Base-by-base conservation (phyloP, 2,329 filamentous ascomycete species). In the Aspergillus fumigatus region DNA sequence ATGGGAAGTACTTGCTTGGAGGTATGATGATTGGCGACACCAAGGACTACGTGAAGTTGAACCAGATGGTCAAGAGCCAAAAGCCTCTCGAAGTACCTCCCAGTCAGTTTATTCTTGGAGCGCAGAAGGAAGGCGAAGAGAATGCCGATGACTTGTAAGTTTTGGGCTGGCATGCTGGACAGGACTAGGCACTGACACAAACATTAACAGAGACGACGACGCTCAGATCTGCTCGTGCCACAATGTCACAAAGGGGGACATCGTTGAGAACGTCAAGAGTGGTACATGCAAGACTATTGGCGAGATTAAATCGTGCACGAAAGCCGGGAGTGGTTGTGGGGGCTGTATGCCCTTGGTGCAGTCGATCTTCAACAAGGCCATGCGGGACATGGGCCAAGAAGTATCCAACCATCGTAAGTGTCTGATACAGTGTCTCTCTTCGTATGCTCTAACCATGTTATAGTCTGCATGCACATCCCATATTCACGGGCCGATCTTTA, bases 1-100 rank as follows among this genome's bases (percentile, higher is more conserved):
- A 96, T 68, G 92, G 92, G 26, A 95, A 95, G 71, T 93, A 93
- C 66, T 79, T 96, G 1, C 83, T 96, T 0, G 92, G 92, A n/a
- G 92, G 92, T 3, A 96, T 96, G 90, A 96, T 96, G 90, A 94
- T 96, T 59, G 92, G 92, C 41, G 92, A 96, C 67, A 95, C 90
- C 0, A 88, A 84, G 60, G 92, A 96, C 75, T 96, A 96, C 68
- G 84, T 95, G 75, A 96, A 93, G 72, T 77, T 96, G 23, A 89
- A 95, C 1, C 88, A 90, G 1, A 86, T 96, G 80, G 90, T 94
- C 54, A 95, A 92, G 77, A 87, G 84, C 62, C 88, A 91, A 69
- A 95, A 92, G 70, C 79, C 81, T 59, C 80, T 96, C 1, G 89
- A 95, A 14, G 78, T 90, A 0, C 84, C 90, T 0, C 92, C 92